Base-by-base conservation (phyloP, 805 yeast species). In the Ogataea ganodermae region DNA sequence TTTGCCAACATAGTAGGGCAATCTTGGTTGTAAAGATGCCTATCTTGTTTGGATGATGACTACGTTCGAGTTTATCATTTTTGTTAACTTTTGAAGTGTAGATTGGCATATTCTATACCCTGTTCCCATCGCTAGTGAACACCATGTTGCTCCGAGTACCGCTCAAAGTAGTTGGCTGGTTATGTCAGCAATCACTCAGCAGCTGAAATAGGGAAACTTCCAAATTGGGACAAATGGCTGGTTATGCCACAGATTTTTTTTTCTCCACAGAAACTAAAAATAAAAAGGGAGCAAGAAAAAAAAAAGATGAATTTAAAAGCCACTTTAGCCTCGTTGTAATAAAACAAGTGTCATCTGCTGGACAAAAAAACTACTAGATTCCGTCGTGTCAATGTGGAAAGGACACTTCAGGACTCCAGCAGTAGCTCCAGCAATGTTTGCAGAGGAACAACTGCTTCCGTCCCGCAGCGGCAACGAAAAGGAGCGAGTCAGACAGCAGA, bases 11-110 rank as follows among this genome's bases (percentile, higher is more conserved):
- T 35, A 97, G 98, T 54, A 88, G 75, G 65, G 92, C 98, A 46
- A 79, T 74, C 53, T 85, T 88, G 23, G 80, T 79, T 52, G 98
- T 97, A 64, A 92, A 92, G 60, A 92, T 88, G 58, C 94, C n/a
- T n/a, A n/a, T n/a, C n/a, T 94, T 3, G 94, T 86, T 46, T 94
- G 94, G 47, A 86, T 78, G 39, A 86, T 71, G 44, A 86, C 89
- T 42, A 83, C 79, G 62, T 79, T 84, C 39, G 79, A 31, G 24
- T 48, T 46, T 1, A 55, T 30, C 55, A 55, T 49, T 21, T 17
- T 26, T 23, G 26, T 35, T 16, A 23, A 37, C 6, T 17, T 6
- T 6, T 8, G 24, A 22, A 6, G 24, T 6, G 24, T 8, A 8
- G n/a, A n/a, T n/a, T n/a, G n/a, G n/a, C n/a, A n/a, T n/a, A n/a